Conservation (phyloP, 768 basidiomycete species). For the Suillus hirtellus region DNA sequence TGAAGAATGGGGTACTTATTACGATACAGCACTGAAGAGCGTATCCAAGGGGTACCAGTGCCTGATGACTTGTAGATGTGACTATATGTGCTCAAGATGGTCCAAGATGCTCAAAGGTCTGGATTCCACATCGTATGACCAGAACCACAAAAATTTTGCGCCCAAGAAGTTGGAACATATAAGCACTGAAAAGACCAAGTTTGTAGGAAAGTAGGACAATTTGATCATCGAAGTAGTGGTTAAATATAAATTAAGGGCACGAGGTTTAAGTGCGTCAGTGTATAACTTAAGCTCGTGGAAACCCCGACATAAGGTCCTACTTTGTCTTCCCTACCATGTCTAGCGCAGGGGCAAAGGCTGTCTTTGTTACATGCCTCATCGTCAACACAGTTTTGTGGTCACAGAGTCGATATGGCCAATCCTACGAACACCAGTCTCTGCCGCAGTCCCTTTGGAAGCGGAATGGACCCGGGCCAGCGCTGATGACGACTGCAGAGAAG, state of each 20-base stretch:
- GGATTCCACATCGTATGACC: too few relatives aligned
- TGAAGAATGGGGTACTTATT: too few relatives aligned
- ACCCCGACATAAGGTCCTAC: neutral
- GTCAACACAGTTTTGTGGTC: constrained; percentile 70
- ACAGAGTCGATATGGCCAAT: constrained; percentile 49
- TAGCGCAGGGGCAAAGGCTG: constrained; percentile 43
- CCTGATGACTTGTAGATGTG: too few relatives aligned
- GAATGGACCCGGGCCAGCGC: neutral
- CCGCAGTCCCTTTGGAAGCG: constrained; percentile 16
- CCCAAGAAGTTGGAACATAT: neutral
- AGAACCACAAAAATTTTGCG: too few relatives aligned
- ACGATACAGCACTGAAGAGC: too few relatives aligned
- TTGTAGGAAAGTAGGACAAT: neutral
- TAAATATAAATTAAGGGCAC: neutral
- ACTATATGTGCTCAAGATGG: too few relatives aligned
- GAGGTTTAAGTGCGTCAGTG: neutral
- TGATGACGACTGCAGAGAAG: constrained; percentile 3
- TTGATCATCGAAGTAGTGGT: neutral
- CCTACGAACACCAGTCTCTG: constrained; percentile 13
- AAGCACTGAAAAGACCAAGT: neutral
- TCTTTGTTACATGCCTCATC: constrained; percentile 53
- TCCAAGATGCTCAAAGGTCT: too few relatives aligned
- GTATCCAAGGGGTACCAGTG: too few relatives aligned
- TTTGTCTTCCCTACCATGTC: constrained; percentile 41
- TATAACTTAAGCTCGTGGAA: neutral